Conservation (phyloP, 371 early-diverging fungal genomes). For the Dipsacomyces acuminosporus region DNA sequence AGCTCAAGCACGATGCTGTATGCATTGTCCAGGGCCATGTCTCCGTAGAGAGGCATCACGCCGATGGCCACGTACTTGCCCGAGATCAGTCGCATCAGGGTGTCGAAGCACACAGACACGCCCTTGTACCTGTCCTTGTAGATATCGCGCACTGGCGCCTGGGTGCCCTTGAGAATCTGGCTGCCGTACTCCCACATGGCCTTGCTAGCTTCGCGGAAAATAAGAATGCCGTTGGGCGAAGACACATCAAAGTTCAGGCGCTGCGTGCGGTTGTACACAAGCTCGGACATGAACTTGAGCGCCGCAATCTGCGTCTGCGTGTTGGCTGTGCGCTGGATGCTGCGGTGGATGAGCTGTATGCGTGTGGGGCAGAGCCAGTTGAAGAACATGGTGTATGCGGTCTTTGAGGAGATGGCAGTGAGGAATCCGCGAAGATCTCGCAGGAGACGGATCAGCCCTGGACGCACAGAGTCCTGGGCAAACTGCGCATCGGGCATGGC, state of each 20-base stretch:
- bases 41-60: conserved; percentile 86
- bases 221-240: conserved; percentile 79
- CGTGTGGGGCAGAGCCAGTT: conserved; percentile 79
- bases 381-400: conserved; percentile 67
- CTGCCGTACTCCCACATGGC: conserved; percentile 45
- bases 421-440: conserved; percentile 79
- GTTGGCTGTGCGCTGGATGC: conserved; percentile 63
- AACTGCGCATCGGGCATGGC: conserved; percentile 49
- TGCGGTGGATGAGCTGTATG: conserved; percentile 58
- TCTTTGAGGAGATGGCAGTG: conserved; percentile 58
- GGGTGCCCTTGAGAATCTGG: conserved; percentile 40
- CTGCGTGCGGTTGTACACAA: conserved; percentile 73
- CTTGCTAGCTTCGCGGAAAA: conserved; percentile 83
- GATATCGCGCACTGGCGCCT: conserved; percentile 42
- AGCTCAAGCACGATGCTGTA: conserved; percentile 65
- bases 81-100: conserved; percentile 62
- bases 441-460: conserved; percentile 58
- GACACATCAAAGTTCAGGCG: conserved; percentile 80
- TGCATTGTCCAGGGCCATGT: conserved; percentile 72
- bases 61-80: conserved; percentile 90
- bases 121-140: conserved; percentile 67
- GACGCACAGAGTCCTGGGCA: conserved; percentile 28
- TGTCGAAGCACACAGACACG: conserved; percentile 68
- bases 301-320: conserved; percentile 59
- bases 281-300: conserved; percentile 73